Evolutionary conservation across 495 filamentous ascomycete species (phyloP).

Genomic region (Pseudoneurospora amorphoporcata): DNA sequence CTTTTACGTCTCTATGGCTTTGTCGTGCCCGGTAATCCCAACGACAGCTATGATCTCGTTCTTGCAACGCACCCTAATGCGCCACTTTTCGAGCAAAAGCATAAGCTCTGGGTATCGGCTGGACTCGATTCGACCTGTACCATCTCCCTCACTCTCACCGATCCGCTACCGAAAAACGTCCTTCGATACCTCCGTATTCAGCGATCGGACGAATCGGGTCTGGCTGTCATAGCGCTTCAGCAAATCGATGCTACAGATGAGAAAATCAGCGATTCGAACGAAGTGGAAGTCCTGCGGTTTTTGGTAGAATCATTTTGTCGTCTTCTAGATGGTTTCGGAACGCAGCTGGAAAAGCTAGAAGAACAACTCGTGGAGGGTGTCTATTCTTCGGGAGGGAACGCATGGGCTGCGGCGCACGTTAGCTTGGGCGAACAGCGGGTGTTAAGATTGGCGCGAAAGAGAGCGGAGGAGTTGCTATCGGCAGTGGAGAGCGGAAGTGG

Average conservation of each 20-base stretch:
- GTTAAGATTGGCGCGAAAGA: conserved; percentile 25
- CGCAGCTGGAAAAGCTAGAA: conserved; percentile 22
- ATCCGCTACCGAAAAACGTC: conserved; percentile 22
- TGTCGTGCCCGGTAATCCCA: conserved; percentile 21
- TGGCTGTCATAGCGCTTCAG: conserved; percentile 10
- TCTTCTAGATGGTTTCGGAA: conserved; percentile 22
- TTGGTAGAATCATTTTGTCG: conserved; percentile 17
- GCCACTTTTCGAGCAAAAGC: conserved; percentile 21
- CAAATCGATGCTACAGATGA: conserved; percentile 13
- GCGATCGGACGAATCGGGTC: conserved; percentile 16
- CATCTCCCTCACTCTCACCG: conserved; percentile 22
- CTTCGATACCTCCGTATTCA: conserved; percentile 24
- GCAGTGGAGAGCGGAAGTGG: conserved; percentile 18
- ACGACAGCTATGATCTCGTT: conserved; percentile 25
- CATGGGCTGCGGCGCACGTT: conserved; percentile 26
- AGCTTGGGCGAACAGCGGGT: conserved; percentile 27
- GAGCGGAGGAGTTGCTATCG: conserved; percentile 19
- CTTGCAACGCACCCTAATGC: conserved; percentile 20
- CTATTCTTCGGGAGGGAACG: conserved; percentile 21
- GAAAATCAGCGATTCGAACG: conserved; percentile 21
- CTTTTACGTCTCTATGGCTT: conserved; percentile 27
- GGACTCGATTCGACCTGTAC: conserved; percentile 21
- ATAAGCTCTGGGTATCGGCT: conserved; percentile 22
- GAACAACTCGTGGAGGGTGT: conserved; percentile 23
- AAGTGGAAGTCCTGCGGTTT: conserved; percentile 19